Percentiles rank a stretch among this genome's conserved stretches.
phyloP scores from a whole-genome alignment of 306 rosid species.

The Adenanthera pavonina region DNA sequence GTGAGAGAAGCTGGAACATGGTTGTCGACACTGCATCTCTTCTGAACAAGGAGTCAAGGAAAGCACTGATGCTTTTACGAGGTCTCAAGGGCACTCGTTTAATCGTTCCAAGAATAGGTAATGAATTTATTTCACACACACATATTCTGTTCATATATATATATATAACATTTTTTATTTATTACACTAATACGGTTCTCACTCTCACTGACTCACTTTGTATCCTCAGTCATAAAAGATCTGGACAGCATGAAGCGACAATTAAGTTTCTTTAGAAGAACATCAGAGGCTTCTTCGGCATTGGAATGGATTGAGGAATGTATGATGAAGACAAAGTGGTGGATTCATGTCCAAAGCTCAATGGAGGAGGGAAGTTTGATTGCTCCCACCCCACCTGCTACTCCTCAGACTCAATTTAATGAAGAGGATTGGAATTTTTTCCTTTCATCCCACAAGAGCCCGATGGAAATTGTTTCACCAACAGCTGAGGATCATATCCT shows the following conservation, averaged over 20 bases:
- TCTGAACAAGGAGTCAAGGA: slow-evolving; percentile 82
- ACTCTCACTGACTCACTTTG: background rate
- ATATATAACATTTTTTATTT: background rate
- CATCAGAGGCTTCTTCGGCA: slow-evolving; percentile 62
- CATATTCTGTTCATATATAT: background rate
- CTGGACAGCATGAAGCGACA: slow-evolving; percentile 62
- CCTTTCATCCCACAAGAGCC: slow-evolving; percentile 33
- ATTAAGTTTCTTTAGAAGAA: slow-evolving; percentile 62
- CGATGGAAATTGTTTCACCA: slow-evolving; percentile 57
- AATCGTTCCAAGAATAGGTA: slow-evolving; percentile 81
- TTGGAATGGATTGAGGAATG: slow-evolving; percentile 85
- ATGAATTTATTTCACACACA: slow-evolving; percentile 28
- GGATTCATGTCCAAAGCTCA: slow-evolving; percentile 86
- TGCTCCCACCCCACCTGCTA: slow-evolving; percentile 68
- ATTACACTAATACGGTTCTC: slow-evolving; percentile 24
- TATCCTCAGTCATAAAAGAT: slow-evolving; percentile 66
- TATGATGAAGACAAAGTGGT: slow-evolving; percentile 64
- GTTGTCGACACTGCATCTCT: slow-evolving; percentile 76
- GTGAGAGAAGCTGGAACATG: slow-evolving; percentile 67
- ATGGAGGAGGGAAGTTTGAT: slow-evolving; percentile 56
- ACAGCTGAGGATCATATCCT: slow-evolving; percentile 74
- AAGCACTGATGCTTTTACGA: slow-evolving; percentile 75
- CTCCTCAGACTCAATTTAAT: slow-evolving; percentile 49
- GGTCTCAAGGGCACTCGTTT: slow-evolving; percentile 81
- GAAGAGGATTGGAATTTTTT: slow-evolving; percentile 40